Base-by-base conservation (phyloP, 345 rosid genomes). In the Odontarrhena argentea region DNA sequence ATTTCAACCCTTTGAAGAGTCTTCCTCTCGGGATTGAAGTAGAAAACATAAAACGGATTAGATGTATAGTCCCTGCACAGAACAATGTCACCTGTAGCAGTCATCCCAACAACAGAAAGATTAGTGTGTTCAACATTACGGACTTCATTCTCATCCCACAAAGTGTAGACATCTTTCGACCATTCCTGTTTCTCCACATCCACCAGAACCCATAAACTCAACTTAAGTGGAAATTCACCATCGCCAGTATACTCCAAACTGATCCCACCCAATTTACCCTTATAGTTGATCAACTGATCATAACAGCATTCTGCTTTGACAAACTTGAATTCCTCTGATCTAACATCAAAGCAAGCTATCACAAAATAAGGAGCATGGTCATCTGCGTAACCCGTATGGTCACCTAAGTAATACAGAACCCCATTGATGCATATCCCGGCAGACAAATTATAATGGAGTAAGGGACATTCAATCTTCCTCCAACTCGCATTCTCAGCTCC, bases 261-360 rank as follows among this genome's bases (percentile, higher is more conserved):
- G 34, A 22, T 7, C 22, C 1, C 22, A 62, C 55, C 35, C 46
- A 62, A 11, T 22, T 55, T 55, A 34, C 52, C 70, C 11, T 55
- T 67, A 55, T 24, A 55, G 22, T 67, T 67, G 9, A 67, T 13
- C 37, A 67, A 44, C 0, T 11, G 1, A 11, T 0, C 0, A 42
- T 4, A 0, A 35, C 0, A 1, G 9, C 2, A 15, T 22, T 2
- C 0, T 22, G 0, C 12, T 1, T 18, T 9, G 2, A 22, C 3
- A 61, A 11, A 18, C 12, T 18, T 46, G 3, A 62, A 47, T 22
- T 22, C 4, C 35, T 47, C 67, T 22, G 24, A 35, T 32, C 67
- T 62, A 62, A 62, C 24, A 34, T 62, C 67, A 48, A 48, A 62
- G 24, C 67, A 62, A 62, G 35, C 30, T 18, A 61, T 61, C 36